Evolutionary conservation across 2,329 filamentous ascomycete genomes (phyloP), one percentile per base, ranked within the genome.

Genomic region (Talaromyces pinophilus): DNA sequence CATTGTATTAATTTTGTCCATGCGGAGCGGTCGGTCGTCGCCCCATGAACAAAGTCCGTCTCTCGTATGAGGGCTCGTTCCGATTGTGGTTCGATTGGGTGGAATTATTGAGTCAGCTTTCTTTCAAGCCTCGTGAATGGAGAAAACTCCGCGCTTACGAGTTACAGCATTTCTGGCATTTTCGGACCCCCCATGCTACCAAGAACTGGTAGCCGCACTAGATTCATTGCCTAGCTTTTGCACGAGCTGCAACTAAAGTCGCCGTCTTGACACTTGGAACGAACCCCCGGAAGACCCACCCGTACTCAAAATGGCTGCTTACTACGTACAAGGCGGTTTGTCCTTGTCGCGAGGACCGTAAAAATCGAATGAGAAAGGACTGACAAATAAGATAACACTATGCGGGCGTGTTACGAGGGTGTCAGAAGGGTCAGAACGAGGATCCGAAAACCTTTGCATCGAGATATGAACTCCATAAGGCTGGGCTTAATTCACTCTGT

Each of bases 301-400:
- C 33, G 28, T 38, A 15, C 30, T 19, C 50, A n/a, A 55, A 28
- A 30, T 54, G 10, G 42, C 42, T 38, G 13, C 22, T 11, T 62
- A 63, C 42, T 38, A 13, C 22, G 5, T 62, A 63, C 48, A 44
- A 54, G 48, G 48, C 48, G 44, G 2, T 42, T 63, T 33, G 48
- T 55, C 48, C 13, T 38, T 15, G 33, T 38, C 33, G n/a, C 54
- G 0, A 55, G 52, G n/a, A 11, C 30, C 17, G 13, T 19, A 35
- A 13, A 38, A 40, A 19, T 25, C 33, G 11, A 40, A 33, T 15
- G 11, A 8, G 3, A 35, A 19, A 57, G 8, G 10, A 11, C 15
- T 38, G 33, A 15, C n/a, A 6, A 57, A 38, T 15, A 2, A 17
- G 30, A 57, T 8, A 22, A 38, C 33, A 4, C 54, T 15, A 13